phyloP scores from a whole-genome alignment of 2,329 filamentous ascomycete genomes.

The Fusarium zealandicum region DNA sequence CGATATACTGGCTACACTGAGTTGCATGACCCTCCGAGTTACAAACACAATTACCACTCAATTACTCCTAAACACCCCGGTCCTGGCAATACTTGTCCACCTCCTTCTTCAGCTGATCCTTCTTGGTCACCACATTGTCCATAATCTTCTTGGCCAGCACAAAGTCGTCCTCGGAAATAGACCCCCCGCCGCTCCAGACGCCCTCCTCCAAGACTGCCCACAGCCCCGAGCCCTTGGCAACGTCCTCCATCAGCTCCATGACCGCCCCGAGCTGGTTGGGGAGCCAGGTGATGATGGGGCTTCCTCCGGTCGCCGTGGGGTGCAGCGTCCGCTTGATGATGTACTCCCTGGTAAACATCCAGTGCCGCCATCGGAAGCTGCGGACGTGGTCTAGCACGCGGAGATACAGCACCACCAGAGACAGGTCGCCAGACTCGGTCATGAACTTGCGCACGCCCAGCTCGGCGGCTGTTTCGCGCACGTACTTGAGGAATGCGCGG shows the following conservation, averaged over 20 bases:
- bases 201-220: constrained; percentile 32
- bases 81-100: constrained; percentile 77
- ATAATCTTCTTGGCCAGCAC: constrained; percentile 59
- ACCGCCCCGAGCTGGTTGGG: constrained; percentile 82
- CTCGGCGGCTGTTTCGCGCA: constrained; percentile 59
- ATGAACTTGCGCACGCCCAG: constrained; percentile 64
- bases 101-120: constrained; percentile 72
- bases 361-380: constrained; percentile 84
- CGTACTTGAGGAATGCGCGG: constrained; percentile 80
- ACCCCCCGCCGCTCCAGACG: constrained; percentile 27
- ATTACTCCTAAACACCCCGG: constrained; percentile 49
- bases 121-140: constrained; percentile 69
- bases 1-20: too few species aligned
- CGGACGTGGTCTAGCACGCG: constrained; percentile 76
- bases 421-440: constrained; percentile 42
- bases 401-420: constrained; percentile 66
- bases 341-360: constrained; percentile 86
- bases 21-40: too few species aligned
- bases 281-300: constrained; percentile 84
- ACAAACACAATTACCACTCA: background rate
- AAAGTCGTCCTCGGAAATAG: constrained; percentile 23
- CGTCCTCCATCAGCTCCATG: constrained; percentile 71
- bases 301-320: constrained; percentile 80
- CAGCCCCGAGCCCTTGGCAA: constrained; percentile 52
- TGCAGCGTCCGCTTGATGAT: constrained; percentile 80